Base-by-base conservation (phyloP, 352 stramenopile genomes). In the Blastocystis sp. region DNA sequence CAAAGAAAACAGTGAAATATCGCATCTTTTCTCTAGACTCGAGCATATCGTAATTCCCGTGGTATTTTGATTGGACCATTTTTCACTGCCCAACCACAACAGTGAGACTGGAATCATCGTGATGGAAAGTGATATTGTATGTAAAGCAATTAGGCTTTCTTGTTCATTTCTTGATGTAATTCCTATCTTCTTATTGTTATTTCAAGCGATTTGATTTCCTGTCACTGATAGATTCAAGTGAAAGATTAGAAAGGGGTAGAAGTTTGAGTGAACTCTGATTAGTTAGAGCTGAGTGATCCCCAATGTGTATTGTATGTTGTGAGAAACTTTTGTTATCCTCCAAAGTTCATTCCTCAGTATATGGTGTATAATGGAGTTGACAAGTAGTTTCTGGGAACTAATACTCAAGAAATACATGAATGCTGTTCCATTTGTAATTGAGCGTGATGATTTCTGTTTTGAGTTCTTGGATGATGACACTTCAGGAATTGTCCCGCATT, bases 191-290 rank as follows among this genome's bases (percentile, higher is more conserved):
- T 19, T 37, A 6, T 22, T n/a, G 1, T 84, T 48, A 24, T 24
- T 51, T 35, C 1, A 53, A 84, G 73, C 73, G 73, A 69, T 84
- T 84, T 84, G 73, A 84, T 37, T 84, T 68, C 51, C 48, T 84
- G 24, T 62, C 73, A 0, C 27, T 84, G 6, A 2, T 66, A 13
- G 51, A 66, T 24, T 37, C 44, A 42, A 60, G 42, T 53, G n/a
- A 30, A 1, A 27, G 48, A 13, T 48, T 68, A 19, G 30, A 42
- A 66, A 84, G 48, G 33, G n/a, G 73, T 84, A 27, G 27, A 56
- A 48, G 13, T 37, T 22, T 48, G 30, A 37, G 13, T 48, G 22
- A 37, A 11, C 24, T 66, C 24, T 84, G 11, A 84, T 22, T 19
- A 0, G 30, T 30, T 84, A 84, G 73, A 30, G 22, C 30, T 84